Conservation (phyloP, 2,329 filamentous ascomycete species). For the Fusarium siculi region DNA sequence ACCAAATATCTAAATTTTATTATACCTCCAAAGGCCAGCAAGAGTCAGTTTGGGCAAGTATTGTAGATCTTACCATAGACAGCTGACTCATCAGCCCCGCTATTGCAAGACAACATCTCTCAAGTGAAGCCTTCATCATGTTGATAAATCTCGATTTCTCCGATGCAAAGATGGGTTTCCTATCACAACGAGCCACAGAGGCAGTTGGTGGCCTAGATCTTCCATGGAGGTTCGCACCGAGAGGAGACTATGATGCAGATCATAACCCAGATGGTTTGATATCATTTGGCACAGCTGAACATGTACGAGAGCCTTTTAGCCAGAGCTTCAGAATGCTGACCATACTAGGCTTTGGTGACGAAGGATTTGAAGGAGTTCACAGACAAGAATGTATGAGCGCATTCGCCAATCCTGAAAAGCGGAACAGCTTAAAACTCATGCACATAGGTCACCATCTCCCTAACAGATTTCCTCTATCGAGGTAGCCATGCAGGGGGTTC, state of each 20-base stretch:
- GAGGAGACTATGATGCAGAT: constrained; percentile 51
- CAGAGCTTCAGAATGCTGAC: not conserved
- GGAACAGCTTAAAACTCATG: not conserved
- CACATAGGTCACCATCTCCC: constrained; percentile 40
- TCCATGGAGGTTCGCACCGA: constrained; percentile 50
- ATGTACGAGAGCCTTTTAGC: constrained; percentile 41
- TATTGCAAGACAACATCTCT: not conserved
- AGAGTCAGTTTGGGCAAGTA: constrained; percentile 1
- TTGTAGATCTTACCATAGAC: not conserved
- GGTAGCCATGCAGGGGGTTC: constrained; percentile 50
- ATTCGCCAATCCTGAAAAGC: not conserved
- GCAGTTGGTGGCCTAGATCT: constrained; percentile 39
- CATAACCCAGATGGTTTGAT: constrained; percentile 55
- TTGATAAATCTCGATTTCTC: constrained; percentile 25
- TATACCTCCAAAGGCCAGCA: not conserved
- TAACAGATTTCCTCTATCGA: constrained; percentile 50
- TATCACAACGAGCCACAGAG: constrained; percentile 43
- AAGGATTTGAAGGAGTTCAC: constrained; percentile 46
- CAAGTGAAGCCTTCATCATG: constrained; percentile 10
- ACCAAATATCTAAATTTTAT: not conserved
- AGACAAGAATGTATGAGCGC: constrained; percentile 45
- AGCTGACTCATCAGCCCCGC: constrained; percentile 34
- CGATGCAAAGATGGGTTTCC: constrained; percentile 4
- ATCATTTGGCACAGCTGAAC: constrained; percentile 62
- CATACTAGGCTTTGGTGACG: constrained; percentile 53